A percentile compares a stretch with the other conserved stretches of the same genome.
Conservation (phyloP, 306 rosid species). For the Casuarina equisetifolia region DNA sequence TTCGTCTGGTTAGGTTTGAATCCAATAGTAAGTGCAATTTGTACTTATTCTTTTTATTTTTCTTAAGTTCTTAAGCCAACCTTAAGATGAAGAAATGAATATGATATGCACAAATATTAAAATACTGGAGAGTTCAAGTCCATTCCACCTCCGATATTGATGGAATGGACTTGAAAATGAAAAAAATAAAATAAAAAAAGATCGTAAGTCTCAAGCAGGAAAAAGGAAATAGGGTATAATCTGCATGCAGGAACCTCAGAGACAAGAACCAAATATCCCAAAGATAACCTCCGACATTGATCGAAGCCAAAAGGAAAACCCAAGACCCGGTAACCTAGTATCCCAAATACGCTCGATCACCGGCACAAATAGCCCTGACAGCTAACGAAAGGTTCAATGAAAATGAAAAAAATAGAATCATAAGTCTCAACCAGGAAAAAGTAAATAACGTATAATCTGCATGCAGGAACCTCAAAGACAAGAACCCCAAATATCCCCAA, state of each 20-base stretch:
- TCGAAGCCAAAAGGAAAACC: neutral
- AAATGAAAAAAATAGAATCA: neutral
- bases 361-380: neutral
- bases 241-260: neutral
- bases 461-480: neutral
- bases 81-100: neutral
- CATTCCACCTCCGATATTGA: neutral
- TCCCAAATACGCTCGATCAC: conserved; percentile 5
- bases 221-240: neutral
- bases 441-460: neutral
- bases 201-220: conserved; percentile 4
- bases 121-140: neutral
- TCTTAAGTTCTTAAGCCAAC: neutral
- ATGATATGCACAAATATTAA: neutral
- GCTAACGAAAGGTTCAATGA: conserved; percentile 7
- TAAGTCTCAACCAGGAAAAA: conserved; percentile 9
- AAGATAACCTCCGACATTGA: neutral
- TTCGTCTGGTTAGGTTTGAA: neutral
- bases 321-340: neutral
- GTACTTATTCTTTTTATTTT: neutral
- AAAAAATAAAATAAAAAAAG: neutral
- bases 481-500: neutral
- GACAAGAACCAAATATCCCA: neutral
- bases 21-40: neutral
- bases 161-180: neutral